Conservation (phyloP, 2,329 filamentous ascomycete genomes). For the Penicillium sp. region DNA sequence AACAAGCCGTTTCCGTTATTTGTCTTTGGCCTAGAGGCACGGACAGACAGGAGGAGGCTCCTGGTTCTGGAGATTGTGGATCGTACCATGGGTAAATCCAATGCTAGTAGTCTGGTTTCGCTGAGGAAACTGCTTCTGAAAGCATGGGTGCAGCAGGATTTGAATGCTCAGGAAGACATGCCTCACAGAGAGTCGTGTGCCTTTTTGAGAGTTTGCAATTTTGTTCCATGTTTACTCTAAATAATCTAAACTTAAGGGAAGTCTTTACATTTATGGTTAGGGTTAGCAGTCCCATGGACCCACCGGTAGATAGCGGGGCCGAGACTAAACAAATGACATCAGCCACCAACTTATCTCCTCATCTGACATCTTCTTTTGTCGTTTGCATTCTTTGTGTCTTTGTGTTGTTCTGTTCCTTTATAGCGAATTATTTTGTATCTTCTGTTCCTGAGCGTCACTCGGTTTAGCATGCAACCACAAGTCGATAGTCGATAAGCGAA, state of each 20-base stretch:
- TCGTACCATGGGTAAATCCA: not conserved
- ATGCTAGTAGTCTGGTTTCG: not conserved
- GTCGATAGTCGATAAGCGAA: too few species aligned
- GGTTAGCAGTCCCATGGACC: not conserved
- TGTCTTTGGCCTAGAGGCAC: too few species aligned
- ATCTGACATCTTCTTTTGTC: not conserved
- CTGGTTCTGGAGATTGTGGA: slow-evolving; percentile 4
- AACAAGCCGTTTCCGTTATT: too few species aligned
- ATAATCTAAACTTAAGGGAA: too few species aligned
- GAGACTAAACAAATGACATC: slow-evolving; percentile 2
- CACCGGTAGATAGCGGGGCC: not conserved
- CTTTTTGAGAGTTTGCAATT: too few species aligned
- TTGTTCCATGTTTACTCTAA: too few species aligned
- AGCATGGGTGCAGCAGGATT: slow-evolving; percentile 7
- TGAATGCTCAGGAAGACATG: not conserved
- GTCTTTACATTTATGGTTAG: too few species aligned
- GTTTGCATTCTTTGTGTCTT: not conserved
- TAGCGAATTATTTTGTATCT: not conserved
- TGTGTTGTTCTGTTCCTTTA: not conserved
- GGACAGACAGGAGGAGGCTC: not conserved
- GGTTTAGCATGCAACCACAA: not conserved
- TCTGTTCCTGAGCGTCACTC: not conserved
- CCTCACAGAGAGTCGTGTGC: too few species aligned
- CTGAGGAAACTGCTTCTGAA: not conserved
- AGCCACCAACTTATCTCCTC: not conserved